Conservation (phyloP, 352 stramenopile species). For the Elongisporangium undulatum region DNA sequence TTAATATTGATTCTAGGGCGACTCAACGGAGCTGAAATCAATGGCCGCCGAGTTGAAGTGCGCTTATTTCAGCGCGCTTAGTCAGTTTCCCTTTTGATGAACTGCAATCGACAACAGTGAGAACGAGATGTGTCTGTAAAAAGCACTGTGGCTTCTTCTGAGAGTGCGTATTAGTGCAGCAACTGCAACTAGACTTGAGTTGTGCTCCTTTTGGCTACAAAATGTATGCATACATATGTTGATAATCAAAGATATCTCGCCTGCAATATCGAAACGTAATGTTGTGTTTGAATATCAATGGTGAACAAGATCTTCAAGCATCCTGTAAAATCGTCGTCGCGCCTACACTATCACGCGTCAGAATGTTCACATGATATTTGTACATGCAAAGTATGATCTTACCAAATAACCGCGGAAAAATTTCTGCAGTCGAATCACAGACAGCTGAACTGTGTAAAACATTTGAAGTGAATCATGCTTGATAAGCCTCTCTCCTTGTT, state of each 20-base stretch:
- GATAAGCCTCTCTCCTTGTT: not conserved
- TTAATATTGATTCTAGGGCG: constrained; percentile 24
- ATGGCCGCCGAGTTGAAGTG: constrained; percentile 62
- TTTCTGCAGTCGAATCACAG: constrained; percentile 14
- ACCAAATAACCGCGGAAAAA: constrained; percentile 21
- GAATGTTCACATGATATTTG: constrained; percentile 11
- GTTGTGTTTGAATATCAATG: constrained; percentile 4
- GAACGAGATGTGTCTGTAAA: constrained; percentile 1
- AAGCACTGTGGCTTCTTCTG: not conserved
- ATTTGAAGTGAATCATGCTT: constrained; percentile 5
- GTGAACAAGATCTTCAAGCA: constrained; percentile 32
- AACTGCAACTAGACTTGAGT: not conserved
- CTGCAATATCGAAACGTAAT: too few species aligned
- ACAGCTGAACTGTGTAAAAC: constrained; percentile 13
- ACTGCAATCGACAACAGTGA: not conserved
- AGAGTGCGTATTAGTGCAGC: constrained; percentile 2
- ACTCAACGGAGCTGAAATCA: constrained; percentile 62
- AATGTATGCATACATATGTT: not conserved
- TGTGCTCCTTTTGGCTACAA: not conserved
- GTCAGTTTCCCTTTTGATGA: not conserved
- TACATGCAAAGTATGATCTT: not conserved
- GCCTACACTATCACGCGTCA: constrained; percentile 19
- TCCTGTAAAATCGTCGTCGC: constrained; percentile 26
- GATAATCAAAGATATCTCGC: not conserved
- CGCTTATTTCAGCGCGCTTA: constrained; percentile 57